Conservation (phyloP, 768 basidiomycete genomes). For the Ramaria sp. region DNA sequence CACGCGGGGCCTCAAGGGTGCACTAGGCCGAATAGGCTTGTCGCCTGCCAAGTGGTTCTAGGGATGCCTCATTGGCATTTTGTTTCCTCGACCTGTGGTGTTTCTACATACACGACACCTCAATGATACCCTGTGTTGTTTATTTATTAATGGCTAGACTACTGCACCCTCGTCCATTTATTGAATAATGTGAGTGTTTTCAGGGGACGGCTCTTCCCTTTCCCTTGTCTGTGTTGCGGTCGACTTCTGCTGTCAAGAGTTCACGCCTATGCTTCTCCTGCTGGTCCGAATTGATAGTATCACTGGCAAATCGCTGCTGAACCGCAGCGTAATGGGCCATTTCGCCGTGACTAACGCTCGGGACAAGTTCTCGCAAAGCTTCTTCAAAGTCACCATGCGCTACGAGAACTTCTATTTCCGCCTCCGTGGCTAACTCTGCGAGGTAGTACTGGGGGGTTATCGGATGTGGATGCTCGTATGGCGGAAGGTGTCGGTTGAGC, state of each 20-base stretch:
- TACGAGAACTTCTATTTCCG: constrained; percentile 71
- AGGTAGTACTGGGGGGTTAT: constrained; percentile 88
- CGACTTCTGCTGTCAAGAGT: neutral
- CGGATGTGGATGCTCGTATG: constrained; percentile 45
- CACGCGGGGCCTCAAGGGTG: constrained; percentile 36
- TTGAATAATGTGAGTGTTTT: neutral
- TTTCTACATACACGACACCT: neutral
- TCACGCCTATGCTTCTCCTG: neutral
- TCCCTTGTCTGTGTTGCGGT: constrained; percentile 4
- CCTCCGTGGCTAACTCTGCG: constrained; percentile 60
- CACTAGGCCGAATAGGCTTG: constrained; percentile 28
- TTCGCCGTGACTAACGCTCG: constrained; percentile 77
- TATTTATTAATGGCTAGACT: neutral
- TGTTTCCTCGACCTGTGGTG: too few relatives aligned
- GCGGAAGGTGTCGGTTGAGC: constrained; percentile 35
- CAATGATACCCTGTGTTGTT: constrained; percentile 1
- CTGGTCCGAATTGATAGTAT: constrained; percentile 14
- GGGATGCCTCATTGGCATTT: neutral
- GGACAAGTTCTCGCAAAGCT: constrained; percentile 62
- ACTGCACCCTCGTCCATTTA: neutral
- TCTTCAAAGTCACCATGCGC: constrained; percentile 60
- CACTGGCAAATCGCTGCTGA: constrained; percentile 53
- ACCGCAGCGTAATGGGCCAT: constrained; percentile 75
- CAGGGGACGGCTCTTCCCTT: constrained; percentile 7
- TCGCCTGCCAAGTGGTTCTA: constrained; percentile 42